Percentiles rank a stretch among this genome's conserved stretches.
phyloP scores from a whole-genome alignment of 225 moss, liverwort and hornwort species.

The Antitrichia curtipendula region DNA sequence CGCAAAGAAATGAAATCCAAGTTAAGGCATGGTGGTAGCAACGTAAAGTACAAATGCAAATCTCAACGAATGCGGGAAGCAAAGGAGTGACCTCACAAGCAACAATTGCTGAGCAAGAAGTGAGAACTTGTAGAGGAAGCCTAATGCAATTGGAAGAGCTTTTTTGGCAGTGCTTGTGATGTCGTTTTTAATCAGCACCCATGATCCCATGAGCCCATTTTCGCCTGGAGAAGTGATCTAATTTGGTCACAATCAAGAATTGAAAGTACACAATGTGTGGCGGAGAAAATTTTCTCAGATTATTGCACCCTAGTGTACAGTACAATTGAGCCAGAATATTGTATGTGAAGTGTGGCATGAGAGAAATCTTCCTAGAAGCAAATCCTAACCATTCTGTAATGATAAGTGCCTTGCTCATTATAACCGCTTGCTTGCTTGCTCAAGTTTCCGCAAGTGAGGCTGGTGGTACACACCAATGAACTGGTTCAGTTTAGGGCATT shows the following conservation, averaged over 20 bases:
- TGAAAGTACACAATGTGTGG: neutral
- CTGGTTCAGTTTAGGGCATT: neutral
- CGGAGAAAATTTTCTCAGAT: neutral
- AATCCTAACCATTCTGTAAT: conserved; percentile 15
- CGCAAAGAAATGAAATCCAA: neutral
- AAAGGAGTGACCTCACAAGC: too few species aligned
- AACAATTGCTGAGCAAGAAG: neutral
- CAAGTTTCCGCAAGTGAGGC: neutral
- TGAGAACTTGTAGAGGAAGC: neutral
- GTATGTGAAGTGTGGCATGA: neutral
- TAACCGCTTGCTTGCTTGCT: neutral
- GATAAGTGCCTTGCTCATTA: conserved; percentile 1
- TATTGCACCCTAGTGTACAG: neutral
- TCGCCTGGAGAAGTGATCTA: rapidly evolving
- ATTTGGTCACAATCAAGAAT: neutral
- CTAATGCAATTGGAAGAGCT: neutral
- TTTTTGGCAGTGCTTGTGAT: neutral
- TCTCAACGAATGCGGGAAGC: neutral
- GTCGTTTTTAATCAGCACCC: neutral
- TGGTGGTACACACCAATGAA: neutral
- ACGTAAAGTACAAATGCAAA: neutral
- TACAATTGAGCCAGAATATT: neutral
- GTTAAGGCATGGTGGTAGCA: rapidly evolving
- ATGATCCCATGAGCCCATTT: neutral
- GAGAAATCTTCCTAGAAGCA: neutral